Conservation (phyloP, 75 land plant species). For the Pseudotsuga menziesii region DNA sequence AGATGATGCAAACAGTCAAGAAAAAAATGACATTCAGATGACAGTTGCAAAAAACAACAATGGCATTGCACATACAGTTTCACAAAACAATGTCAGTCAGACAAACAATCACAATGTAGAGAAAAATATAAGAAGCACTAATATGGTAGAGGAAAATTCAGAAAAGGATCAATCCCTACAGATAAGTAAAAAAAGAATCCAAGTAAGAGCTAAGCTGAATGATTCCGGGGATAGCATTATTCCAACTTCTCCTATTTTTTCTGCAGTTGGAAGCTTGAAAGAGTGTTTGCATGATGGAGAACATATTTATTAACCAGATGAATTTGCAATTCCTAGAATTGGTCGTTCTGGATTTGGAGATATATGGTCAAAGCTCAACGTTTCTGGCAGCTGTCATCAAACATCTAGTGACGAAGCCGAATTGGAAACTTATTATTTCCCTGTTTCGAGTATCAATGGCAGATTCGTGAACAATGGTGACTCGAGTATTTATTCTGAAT, state of each 20-base stretch:
- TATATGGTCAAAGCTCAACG: not conserved
- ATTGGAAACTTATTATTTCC: not conserved
- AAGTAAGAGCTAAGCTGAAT: conserved; percentile 5
- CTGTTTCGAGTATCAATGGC: not conserved
- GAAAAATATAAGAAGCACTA: no score
- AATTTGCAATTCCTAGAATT: not conserved
- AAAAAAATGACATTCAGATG: no score
- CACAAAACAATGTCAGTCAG: not conserved
- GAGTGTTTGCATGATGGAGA: not conserved
- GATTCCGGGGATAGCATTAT: not conserved
- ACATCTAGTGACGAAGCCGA: not conserved
- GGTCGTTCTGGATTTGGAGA: not conserved
- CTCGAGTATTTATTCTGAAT: not conserved
- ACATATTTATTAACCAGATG: not conserved
- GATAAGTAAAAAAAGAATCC: not conserved
- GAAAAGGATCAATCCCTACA: no score
- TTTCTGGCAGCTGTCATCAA: not conserved
- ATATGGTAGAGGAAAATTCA: no score
- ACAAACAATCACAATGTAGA: not conserved
- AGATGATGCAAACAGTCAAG: not conserved
- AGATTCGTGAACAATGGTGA: not conserved
- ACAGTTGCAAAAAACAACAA: not conserved
- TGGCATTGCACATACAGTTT: not conserved
- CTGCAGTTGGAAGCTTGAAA: conserved; percentile 9
- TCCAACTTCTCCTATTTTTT: not conserved